Conservation (phyloP, 306 rosid genomes). For the Cucurbita argyrosperma region DNA sequence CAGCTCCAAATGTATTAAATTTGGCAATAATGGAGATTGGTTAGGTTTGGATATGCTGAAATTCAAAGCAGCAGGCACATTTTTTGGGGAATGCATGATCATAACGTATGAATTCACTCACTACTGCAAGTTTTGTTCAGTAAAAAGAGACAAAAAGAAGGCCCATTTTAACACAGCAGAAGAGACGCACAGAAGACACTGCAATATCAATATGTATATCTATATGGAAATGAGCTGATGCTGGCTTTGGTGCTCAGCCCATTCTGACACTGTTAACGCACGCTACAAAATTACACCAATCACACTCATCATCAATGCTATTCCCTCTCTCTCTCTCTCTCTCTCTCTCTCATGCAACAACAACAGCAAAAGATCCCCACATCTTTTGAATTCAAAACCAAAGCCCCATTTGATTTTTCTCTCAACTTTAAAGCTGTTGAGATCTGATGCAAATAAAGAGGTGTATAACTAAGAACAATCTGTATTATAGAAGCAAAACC, state of each 20-base stretch:
- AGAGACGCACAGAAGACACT: not conserved
- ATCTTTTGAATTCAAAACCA: not conserved
- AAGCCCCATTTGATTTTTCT: not conserved
- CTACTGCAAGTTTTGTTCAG: not conserved
- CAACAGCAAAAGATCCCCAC: not conserved
- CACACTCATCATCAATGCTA: not conserved
- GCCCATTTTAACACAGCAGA: not conserved
- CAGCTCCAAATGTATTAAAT: not conserved
- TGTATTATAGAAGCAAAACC: too few species aligned
- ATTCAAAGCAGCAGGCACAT: not conserved
- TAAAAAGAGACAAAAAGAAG: not conserved
- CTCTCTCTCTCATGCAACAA: not conserved
- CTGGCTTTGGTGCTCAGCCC: not conserved
- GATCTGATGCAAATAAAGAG: not conserved
- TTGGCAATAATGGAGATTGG: not conserved
- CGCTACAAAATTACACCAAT: not conserved
- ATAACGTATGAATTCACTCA: constrained; percentile 1
- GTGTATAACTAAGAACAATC: not conserved
- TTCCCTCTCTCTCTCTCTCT: not conserved
- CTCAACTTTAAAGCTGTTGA: not conserved
- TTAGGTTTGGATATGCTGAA: not conserved
- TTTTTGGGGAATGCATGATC: not conserved
- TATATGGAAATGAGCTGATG: not conserved
- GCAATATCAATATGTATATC: not conserved
- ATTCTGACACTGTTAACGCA: constrained; percentile 4